Conservation (phyloP, 768 basidiomycete genomes). For the Thelephora aurantiotincta region DNA sequence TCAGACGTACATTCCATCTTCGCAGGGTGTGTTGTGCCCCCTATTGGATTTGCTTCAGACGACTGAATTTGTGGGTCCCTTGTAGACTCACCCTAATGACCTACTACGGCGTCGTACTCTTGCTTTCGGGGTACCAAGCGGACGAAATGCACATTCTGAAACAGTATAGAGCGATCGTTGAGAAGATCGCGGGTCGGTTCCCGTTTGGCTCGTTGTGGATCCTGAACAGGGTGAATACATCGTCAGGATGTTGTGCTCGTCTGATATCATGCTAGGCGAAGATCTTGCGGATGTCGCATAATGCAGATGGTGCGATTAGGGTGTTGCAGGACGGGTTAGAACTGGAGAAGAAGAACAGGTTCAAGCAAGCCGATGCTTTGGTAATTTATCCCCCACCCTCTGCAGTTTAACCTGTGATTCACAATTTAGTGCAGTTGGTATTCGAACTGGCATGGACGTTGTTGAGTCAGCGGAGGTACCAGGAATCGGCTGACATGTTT, state of each 20-base stretch:
- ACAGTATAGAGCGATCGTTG: constrained; percentile 51
- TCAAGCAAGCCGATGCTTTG: constrained; percentile 60
- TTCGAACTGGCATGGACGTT: constrained; percentile 75
- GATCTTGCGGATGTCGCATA: constrained; percentile 54
- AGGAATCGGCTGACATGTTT: constrained; percentile 56
- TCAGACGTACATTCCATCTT: constrained; percentile 66
- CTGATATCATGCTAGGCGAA: constrained; percentile 35
- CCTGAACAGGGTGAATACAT: constrained; percentile 40
- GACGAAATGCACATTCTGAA: constrained; percentile 49
- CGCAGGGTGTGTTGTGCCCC: constrained; percentile 37
- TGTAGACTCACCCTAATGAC: constrained; percentile 69
- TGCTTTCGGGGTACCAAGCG: constrained; percentile 63
- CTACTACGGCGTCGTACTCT: constrained; percentile 58
- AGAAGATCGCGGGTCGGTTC: constrained; percentile 44
- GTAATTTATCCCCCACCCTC: constrained; percentile 20
- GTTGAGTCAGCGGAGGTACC: constrained; percentile 45
- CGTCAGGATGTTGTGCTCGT: neutral
- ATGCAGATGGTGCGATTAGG: constrained; percentile 50
- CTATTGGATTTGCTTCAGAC: neutral
- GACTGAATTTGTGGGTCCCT: neutral
- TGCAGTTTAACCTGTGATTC: neutral
- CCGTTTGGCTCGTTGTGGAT: constrained; percentile 64
- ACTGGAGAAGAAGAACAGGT: constrained; percentile 36
- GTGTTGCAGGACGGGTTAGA: constrained; percentile 45
- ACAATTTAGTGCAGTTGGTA: constrained; percentile 30